Base-by-base conservation (phyloP, 306 rosid genomes). In the Prosopis cineraria region DNA sequence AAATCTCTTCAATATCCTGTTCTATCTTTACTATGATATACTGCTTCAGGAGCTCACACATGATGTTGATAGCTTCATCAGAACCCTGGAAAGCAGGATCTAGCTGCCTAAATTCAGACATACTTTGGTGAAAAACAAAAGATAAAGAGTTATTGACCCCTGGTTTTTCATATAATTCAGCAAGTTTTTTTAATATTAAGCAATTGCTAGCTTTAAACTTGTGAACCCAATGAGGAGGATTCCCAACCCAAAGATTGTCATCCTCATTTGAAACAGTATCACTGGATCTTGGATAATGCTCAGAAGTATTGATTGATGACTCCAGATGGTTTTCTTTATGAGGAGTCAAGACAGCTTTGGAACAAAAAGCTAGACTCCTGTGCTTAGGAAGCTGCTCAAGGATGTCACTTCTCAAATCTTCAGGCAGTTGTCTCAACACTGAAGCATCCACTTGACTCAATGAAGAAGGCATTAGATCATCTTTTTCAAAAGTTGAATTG, bases 1-100 rank as follows among this genome's bases (percentile, higher is more conserved):
- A 89, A 75, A 93, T 87, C 88, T 95, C 98, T 86, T 95, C 98
- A 73, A 95, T 88, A 83, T 95, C 95, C 8, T 73, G 70, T 77
- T 87, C 92, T 25, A 92, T 81, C 89, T 86, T 95, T 70, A 81
- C 78, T 60, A 78, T 82, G 76, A 91, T 87, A 78, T 92, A 92
- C 89, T 91, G 91, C 91, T 82, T 91, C 82, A 92, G 84, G 76
- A 95, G 89, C 84, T 92, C 93, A 62, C 88, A 89, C 65, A 88
- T 70, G 75, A 82, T 58, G 84, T 66, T 39, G 48, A 86, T 56
- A 84, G 88, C 88, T 74, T 85, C 91, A 82, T 86, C 85, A 68
- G 81, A 86, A 74, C 82, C 36, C 70, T 79, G 87, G 56, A 72
- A 80, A 19, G 79, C 77, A 39, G 78, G 80, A 80, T 85, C 89